Evolutionary conservation across 768 basidiomycete genomes (phyloP).

Genomic region (Tulasnella calospora): DNA sequence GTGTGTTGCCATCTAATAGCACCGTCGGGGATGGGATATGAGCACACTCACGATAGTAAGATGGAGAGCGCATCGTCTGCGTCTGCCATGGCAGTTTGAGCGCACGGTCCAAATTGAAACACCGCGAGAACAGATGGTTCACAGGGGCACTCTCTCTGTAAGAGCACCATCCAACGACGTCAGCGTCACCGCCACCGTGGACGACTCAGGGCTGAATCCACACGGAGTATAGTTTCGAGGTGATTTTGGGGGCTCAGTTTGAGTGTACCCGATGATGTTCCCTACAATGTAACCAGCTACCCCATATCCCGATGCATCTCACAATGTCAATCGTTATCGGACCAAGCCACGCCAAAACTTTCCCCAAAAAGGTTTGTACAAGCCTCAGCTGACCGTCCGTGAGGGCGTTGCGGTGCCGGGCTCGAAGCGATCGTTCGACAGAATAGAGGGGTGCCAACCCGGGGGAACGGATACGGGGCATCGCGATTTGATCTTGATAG

Average conservation of each 20-base stretch:
- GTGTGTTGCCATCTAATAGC: background rate
- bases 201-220: background rate
- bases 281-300: background rate
- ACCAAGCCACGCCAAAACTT: background rate
- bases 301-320: background rate
- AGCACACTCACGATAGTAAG: background rate
- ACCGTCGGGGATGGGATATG: background rate
- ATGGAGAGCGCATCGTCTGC: background rate
- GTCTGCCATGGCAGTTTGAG: background rate
- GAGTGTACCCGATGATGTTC: background rate
- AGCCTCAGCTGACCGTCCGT: background rate
- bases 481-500: constrained; percentile 10
- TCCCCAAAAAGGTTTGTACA: background rate
- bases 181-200: background rate
- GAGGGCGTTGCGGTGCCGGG: background rate
- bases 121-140: background rate
- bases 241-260: constrained; percentile 1
- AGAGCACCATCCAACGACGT: background rate
- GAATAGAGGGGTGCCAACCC: background rate
- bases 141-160: background rate
- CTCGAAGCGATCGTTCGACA: background rate
- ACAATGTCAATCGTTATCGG: constrained; percentile 4
- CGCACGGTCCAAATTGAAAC: background rate
- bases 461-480: background rate
- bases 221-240: background rate